Conservation (phyloP, 768 basidiomycete species). For the Krasilnikovozyma curviuscula region DNA sequence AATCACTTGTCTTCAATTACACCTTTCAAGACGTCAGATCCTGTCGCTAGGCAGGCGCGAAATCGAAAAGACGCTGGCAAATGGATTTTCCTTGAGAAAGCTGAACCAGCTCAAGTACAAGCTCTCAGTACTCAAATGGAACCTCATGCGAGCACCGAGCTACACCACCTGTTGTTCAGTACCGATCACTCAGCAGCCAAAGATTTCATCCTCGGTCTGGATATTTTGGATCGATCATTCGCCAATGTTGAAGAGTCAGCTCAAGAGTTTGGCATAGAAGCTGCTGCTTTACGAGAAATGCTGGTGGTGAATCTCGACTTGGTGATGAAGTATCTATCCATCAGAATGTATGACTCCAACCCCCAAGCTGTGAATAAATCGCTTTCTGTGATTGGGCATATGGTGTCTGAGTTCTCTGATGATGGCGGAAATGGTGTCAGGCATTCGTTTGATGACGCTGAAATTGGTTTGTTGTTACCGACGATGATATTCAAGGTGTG, state of each 20-base stretch:
- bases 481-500: constrained; percentile 71
- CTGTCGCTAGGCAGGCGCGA: constrained; percentile 44
- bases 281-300: constrained; percentile 39
- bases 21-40: constrained; percentile 37
- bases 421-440: not conserved
- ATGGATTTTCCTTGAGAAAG: constrained; percentile 60
- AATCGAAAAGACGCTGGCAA: constrained; percentile 49
- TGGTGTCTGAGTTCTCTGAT: constrained; percentile 35
- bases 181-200: constrained; percentile 89
- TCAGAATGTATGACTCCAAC: constrained; percentile 43
- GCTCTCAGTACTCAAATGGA: constrained; percentile 89
- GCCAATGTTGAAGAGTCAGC: constrained; percentile 38
- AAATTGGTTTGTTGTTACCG: constrained; percentile 72
- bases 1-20: constrained; percentile 8
- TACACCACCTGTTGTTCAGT: constrained; percentile 66
- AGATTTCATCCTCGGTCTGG: constrained; percentile 65
- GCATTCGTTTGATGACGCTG: constrained; percentile 45
- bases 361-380: constrained; percentile 36
- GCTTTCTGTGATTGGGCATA: constrained; percentile 62
- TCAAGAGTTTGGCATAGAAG: constrained; percentile 33
- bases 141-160: constrained; percentile 51
- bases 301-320: constrained; percentile 78
- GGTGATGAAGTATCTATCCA: constrained; percentile 77
- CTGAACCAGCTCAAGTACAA: constrained; percentile 61
- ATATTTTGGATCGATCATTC: constrained; percentile 56